Conservation (phyloP, 257 asterid species). For the Parsonsia alboflavescens region DNA sequence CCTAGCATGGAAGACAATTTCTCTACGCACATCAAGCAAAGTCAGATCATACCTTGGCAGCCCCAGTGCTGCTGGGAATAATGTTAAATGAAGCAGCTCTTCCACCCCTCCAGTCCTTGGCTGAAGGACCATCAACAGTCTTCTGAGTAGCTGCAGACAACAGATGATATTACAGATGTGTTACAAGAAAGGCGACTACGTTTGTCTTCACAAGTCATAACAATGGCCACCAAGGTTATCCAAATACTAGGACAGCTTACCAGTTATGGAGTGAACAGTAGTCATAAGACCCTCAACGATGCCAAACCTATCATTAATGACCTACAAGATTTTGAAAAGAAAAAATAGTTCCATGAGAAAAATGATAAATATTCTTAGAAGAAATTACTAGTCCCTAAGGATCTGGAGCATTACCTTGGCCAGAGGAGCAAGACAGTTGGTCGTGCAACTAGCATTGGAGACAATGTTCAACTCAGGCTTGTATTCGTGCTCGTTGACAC, state of each 20-base stretch:
- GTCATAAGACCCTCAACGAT: constrained; percentile 85
- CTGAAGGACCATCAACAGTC: constrained; percentile 83
- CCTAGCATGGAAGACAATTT: background rate
- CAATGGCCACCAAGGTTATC: background rate
- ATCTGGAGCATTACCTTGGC: constrained; percentile 46
- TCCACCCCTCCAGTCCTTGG: constrained; percentile 96
- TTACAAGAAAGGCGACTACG: background rate
- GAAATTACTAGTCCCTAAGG: background rate
- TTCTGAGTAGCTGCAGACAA: constrained; percentile 50
- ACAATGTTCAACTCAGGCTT: constrained; percentile 52
- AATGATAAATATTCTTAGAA: background rate
- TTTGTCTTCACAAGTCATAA: background rate
- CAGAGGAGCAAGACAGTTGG: constrained; percentile 75
- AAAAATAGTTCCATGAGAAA: background rate
- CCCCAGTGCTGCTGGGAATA: constrained; percentile 92
- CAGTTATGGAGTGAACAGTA: constrained; percentile 72
- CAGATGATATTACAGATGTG: background rate
- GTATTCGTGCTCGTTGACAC: constrained; percentile 80
- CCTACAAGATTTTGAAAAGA: constrained; percentile 25
- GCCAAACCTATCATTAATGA: constrained; percentile 69
- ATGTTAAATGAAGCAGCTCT: constrained; percentile 85
- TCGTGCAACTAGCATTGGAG: constrained; percentile 84
- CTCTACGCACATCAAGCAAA: background rate
- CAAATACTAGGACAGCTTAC: constrained; percentile 12
- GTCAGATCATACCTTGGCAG: constrained; percentile 51